These are phyloP conservation scores for Chloranthus sessilifolius DNA, from an alignment of 164 flowering plant genomes.

Conservation along the genomic window DNA sequence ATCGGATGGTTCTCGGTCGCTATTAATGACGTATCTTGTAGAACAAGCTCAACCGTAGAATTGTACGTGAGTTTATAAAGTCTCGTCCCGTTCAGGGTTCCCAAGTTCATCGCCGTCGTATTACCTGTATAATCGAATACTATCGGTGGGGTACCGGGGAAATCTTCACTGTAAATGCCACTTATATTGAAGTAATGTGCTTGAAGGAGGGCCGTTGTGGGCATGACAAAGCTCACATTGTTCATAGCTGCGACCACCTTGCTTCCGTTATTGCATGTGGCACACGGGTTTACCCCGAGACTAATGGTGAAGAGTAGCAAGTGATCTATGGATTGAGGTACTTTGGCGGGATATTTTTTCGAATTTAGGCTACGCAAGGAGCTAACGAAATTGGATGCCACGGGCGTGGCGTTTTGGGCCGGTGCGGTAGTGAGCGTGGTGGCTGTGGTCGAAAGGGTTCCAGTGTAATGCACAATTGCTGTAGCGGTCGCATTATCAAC, in stretches of 20 bases:
- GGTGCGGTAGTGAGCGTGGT: constrained; percentile 46
- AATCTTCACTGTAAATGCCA: constrained; percentile 74
- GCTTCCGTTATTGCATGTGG: constrained; percentile 65
- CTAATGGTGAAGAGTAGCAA: constrained; percentile 62
- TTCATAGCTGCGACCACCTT: constrained; percentile 58
- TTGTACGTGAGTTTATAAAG: constrained; percentile 50
- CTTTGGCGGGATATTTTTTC: constrained; percentile 48
- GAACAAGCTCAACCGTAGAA: constrained; percentile 51
- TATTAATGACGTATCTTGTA: constrained; percentile 68
- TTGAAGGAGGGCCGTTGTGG: constrained; percentile 58
- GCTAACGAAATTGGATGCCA: constrained; percentile 50
- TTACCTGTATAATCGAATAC: constrained; percentile 51
- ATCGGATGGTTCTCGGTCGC: constrained; percentile 72
- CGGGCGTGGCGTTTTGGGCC: constrained; percentile 51
- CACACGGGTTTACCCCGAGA: constrained; percentile 58
- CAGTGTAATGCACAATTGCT: constrained; percentile 63
- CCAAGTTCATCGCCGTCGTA: constrained; percentile 28
- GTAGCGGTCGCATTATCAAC: constrained; percentile 69
- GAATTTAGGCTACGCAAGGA: constrained; percentile 62
- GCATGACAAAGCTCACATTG: constrained; percentile 76
- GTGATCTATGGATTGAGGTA: constrained; percentile 49
- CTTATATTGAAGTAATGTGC: constrained; percentile 62
- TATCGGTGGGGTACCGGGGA: constrained; percentile 55
- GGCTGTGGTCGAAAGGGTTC: constrained; percentile 33
- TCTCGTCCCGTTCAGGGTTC: constrained; percentile 49